A percentile compares a stretch with the other conserved stretches of the same genome.
These are phyloP conservation scores for Phoma sp. DNA, from an alignment of 2,329 filamentous ascomycete species.

Conservation along the genomic window DNA sequence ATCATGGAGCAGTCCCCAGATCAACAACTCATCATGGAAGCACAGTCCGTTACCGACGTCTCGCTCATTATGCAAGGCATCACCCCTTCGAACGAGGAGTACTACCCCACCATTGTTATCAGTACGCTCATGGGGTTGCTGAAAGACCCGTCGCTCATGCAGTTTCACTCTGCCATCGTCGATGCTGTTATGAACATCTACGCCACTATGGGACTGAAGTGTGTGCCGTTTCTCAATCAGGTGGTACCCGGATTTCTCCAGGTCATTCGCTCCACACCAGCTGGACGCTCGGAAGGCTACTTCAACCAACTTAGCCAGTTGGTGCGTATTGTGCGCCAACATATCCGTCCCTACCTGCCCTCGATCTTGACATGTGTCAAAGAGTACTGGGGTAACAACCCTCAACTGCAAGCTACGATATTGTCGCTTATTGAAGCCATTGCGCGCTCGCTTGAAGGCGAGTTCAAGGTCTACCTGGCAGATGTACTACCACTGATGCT, in stretches of 20 bases:
- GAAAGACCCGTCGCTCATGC: conserved; percentile 85
- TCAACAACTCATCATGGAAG: conserved; percentile 72
- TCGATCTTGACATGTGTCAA: conserved; percentile 86
- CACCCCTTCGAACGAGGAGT: conserved; percentile 96
- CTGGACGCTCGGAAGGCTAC: conserved; percentile 86
- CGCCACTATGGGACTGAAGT: conserved; percentile 93
- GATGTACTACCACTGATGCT: conserved; percentile 92
- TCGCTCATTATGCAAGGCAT: conserved; percentile 97
- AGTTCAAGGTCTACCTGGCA: conserved; percentile 97
- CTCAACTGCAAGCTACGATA: conserved; percentile 87
- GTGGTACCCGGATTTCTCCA: conserved; percentile 93
- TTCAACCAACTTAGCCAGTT: conserved; percentile 95
- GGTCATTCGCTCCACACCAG: conserved; percentile 83
- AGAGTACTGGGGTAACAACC: conserved; percentile 86
- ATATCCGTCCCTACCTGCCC: conserved; percentile 89
- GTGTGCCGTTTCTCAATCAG: conserved; percentile 90
- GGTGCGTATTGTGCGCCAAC: conserved; percentile 93
- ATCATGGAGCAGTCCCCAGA: conserved; percentile 90
- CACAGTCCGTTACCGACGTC: conserved; percentile 83
- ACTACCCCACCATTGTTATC: conserved; percentile 97
- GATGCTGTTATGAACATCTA: conserved; percentile 99
- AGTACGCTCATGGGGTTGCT: conserved; percentile 92
- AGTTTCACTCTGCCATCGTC: conserved; percentile 92
- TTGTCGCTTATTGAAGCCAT: conserved; percentile 92
- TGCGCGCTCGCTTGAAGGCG: conserved; percentile 89